Conservation (phyloP, 1,139 yeast genomes). For the Yamadazyma dendronema region DNA sequence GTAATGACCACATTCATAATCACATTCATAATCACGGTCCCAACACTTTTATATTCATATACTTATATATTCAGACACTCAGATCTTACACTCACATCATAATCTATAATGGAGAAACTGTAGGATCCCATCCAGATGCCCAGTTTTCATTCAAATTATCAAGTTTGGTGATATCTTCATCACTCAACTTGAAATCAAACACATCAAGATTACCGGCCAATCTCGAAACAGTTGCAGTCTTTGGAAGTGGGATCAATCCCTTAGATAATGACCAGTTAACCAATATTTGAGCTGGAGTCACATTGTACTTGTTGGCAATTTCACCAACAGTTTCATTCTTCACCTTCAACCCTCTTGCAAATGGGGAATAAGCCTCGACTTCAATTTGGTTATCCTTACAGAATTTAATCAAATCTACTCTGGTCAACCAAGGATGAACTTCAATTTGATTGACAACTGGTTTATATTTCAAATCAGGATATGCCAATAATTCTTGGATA, state of each 20-base stretch:
- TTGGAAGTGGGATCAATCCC: slow-evolving; percentile 69
- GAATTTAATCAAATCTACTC: slow-evolving; percentile 56
- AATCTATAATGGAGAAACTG: slow-evolving; percentile 1
- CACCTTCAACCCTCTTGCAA: slow-evolving; percentile 57
- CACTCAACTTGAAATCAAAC: slow-evolving; percentile 46
- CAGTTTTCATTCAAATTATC: slow-evolving; percentile 1
- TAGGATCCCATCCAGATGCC: slow-evolving; percentile 4
- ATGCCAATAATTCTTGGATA: slow-evolving; percentile 51
- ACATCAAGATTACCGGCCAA: slow-evolving; percentile 37
- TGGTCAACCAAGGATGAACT: slow-evolving; percentile 71
- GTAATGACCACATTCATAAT: too few relatives aligned
- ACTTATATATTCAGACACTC: too few relatives aligned
- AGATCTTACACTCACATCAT: too few relatives aligned
- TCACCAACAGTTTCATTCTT: slow-evolving; percentile 42
- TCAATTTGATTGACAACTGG: slow-evolving; percentile 79
- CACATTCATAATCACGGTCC: too few relatives aligned
- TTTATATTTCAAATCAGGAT: slow-evolving; percentile 44
- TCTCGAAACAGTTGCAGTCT: slow-evolving; percentile 60
- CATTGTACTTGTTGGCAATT: slow-evolving; percentile 55
- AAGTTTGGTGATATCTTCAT: slow-evolving; percentile 27
- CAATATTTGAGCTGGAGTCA: slow-evolving; percentile 58
- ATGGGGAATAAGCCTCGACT: slow-evolving; percentile 75
- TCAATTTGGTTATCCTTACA: slow-evolving; percentile 53
- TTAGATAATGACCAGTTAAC: slow-evolving; percentile 70
- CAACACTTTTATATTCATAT: too few relatives aligned